Conservation (phyloP, 2,329 filamentous ascomycete genomes). For the Penicillium crustosum region DNA sequence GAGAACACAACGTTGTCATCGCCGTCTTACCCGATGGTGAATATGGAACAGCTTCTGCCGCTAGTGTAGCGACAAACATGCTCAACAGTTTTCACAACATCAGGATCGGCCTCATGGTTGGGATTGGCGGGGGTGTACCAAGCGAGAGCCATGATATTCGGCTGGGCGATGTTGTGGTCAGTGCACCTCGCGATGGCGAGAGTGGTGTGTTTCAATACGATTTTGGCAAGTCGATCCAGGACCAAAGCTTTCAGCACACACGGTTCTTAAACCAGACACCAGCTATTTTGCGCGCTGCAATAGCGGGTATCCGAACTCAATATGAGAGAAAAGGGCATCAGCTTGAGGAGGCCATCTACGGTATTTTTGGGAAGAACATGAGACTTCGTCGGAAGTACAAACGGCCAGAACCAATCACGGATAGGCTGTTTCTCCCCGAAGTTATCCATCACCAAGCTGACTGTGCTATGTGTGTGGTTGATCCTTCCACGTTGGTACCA, state of each 20-base stretch:
- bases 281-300: not conserved
- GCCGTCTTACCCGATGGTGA: not conserved
- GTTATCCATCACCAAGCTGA: no score
- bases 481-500: no score
- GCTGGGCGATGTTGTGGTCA: slow-evolving; percentile 19
- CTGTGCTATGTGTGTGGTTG: no score
- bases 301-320: not conserved
- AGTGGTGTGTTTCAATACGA: slow-evolving; percentile 22
- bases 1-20: not conserved
- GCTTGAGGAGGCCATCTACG: not conserved
- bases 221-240: slow-evolving; percentile 15
- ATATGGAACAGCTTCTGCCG: not conserved
- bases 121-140: slow-evolving; percentile 39
- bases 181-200: not conserved
- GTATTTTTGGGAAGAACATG: no score
- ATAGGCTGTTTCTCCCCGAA: not conserved
- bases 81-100: not conserved
- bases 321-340: not conserved
- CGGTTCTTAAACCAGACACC: not conserved
- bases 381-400: not conserved
- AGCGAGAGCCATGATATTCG: slow-evolving; percentile 25
- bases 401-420: not conserved
- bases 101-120: not conserved
- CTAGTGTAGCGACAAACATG: not conserved
- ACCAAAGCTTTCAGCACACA: not conserved